phyloP scores from a whole-genome alignment of 306 rosid genomes.

The apple (Malus domestica) region DNA sequence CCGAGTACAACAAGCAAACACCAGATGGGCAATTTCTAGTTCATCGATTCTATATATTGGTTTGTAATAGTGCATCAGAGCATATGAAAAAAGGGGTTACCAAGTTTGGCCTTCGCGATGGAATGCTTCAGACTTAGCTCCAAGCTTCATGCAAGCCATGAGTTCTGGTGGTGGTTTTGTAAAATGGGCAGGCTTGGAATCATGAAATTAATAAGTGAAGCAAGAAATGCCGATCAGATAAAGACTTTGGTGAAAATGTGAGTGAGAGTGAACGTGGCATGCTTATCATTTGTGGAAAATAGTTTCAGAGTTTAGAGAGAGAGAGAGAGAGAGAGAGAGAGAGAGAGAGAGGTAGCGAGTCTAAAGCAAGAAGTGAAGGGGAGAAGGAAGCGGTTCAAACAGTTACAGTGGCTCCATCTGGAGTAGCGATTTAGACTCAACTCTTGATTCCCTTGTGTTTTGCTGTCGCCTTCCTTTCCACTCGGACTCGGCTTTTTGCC shows the following conservation, averaged over 20 bases:
- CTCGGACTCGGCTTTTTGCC: background rate
- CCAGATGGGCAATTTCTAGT: background rate
- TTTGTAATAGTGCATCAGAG: background rate
- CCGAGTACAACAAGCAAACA: background rate
- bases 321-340: constrained; percentile 6
- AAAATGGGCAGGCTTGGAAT: background rate
- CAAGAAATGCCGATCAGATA: background rate
- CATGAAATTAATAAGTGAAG: background rate
- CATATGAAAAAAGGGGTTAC: constrained; percentile 15
- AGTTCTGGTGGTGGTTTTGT: background rate
- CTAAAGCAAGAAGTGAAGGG: constrained; percentile 42
- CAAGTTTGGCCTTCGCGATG: constrained; percentile 65
- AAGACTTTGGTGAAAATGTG: background rate
- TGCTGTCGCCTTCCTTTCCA: background rate
- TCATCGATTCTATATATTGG: background rate
- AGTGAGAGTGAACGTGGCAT: constrained; percentile 1
- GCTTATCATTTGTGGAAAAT: background rate
- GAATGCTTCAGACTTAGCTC: constrained; percentile 64
- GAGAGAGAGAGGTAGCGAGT: constrained; percentile 38
- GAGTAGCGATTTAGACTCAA: background rate
- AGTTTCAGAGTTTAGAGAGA: background rate
- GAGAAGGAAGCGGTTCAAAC: constrained; percentile 8
- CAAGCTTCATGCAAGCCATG: constrained; percentile 62
- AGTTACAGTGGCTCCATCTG: constrained; percentile 2
- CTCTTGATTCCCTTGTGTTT: background rate